Percentiles rank a stretch among this genome's conserved stretches.
phyloP scores from a whole-genome alignment of 129 eudicot species.

The Arctium lappa region DNA sequence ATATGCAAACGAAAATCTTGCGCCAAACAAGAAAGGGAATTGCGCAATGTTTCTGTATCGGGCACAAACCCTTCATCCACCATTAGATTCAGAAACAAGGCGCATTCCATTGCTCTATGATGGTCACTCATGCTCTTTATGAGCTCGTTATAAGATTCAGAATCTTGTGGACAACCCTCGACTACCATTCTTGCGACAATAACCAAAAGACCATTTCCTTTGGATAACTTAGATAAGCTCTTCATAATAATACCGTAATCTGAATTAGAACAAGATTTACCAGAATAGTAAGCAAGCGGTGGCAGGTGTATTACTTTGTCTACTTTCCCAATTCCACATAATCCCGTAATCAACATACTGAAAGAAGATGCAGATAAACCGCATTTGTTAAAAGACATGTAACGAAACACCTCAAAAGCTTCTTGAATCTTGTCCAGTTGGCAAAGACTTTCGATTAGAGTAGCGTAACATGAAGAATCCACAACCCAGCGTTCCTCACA shows the following conservation, averaged over 20 bases:
- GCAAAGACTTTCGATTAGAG: conserved; percentile 53
- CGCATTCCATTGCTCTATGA: conserved; percentile 29
- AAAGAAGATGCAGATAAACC: conserved; percentile 39
- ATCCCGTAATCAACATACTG: conserved; percentile 30
- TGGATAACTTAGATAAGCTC: conserved; percentile 27
- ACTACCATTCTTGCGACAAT: conserved; percentile 54
- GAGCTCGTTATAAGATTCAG: conserved; percentile 49
- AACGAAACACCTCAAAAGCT: conserved; percentile 55
- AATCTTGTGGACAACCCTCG: conserved; percentile 49
- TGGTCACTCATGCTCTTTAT: conserved; percentile 36
- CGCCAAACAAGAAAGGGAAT: conserved; percentile 43
- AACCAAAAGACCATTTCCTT: conserved; percentile 12
- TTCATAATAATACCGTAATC: conserved; percentile 46
- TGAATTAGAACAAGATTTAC: conserved; percentile 32
- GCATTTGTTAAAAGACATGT: conserved; percentile 47
- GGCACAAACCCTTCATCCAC: conserved; percentile 46
- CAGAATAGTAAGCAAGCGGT: conserved; percentile 30
- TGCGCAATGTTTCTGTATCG: conserved; percentile 41
- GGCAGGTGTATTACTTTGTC: conserved; percentile 37
- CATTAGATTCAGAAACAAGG: conserved; percentile 44
- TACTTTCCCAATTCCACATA: conserved; percentile 44
- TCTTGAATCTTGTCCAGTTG: conserved; percentile 39
- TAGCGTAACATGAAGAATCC: conserved; percentile 47
- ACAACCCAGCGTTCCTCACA: conserved; percentile 39
- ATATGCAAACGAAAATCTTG: conserved; percentile 44